A percentile compares a stretch with the other conserved stretches of the same genome.
These are phyloP conservation scores for Danielozyma ontarioensis DNA, from an alignment of 805 yeast species.

Conservation along the genomic window DNA sequence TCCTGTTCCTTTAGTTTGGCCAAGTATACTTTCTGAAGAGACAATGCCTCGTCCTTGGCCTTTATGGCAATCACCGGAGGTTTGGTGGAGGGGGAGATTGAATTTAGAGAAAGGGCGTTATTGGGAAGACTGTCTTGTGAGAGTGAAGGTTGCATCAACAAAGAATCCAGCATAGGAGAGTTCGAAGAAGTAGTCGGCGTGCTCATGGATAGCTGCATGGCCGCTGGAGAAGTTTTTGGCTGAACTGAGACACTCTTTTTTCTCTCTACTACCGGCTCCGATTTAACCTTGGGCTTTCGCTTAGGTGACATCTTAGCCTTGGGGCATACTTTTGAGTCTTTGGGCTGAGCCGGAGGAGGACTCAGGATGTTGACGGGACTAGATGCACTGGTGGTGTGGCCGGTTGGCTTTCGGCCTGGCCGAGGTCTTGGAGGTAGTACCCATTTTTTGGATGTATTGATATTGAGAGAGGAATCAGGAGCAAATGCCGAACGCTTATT, in stretches of 20 bases:
- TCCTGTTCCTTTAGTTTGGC: slow-evolving; percentile 39
- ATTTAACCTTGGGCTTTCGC: too few species aligned
- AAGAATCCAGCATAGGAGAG: not conserved
- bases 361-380: not conserved
- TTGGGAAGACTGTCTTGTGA: not conserved
- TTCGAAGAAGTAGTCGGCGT: too few species aligned
- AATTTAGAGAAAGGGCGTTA: too few species aligned
- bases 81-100: not conserved
- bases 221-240: too few species aligned
- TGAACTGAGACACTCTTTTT: not conserved
- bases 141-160: not conserved
- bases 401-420: slow-evolving; percentile 36
- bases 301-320: slow-evolving; percentile 9
- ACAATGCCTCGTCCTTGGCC: slow-evolving; percentile 11
- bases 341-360: not conserved
- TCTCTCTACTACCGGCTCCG: too few species aligned
- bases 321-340: slow-evolving; percentile 2
- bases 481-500: slow-evolving; percentile 12
- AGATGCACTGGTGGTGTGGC: not conserved
- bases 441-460: slow-evolving; percentile 37
- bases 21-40: slow-evolving; percentile 27
- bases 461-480: slow-evolving; percentile 17
- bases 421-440: slow-evolving; percentile 37
- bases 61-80: not conserved
- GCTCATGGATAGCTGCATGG: too few species aligned